phyloP scores from a whole-genome alignment of 306 rosid genomes.

The Biancaea sappan region DNA sequence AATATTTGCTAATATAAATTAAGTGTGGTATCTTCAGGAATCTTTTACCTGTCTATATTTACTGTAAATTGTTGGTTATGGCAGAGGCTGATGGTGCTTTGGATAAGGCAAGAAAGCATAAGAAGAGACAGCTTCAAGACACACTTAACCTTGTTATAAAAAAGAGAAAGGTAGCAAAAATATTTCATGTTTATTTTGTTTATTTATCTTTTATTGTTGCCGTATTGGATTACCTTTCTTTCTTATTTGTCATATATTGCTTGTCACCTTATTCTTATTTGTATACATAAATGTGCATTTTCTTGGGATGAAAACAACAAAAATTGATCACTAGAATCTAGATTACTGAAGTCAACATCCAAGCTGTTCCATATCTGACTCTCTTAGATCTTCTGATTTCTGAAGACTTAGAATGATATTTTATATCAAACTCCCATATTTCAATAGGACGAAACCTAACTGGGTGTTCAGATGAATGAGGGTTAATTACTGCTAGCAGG shows the following conservation, averaged over 20 bases:
- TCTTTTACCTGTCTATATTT: slow-evolving; percentile 28
- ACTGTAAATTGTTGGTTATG: slow-evolving; percentile 30
- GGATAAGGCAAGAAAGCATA: slow-evolving; percentile 98
- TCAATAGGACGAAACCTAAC: slow-evolving; percentile 7
- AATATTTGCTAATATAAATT: slow-evolving; percentile 17
- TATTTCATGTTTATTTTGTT: slow-evolving; percentile 6
- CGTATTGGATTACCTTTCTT: slow-evolving; percentile 9
- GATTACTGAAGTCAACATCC: slow-evolving; percentile 25
- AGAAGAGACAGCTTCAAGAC: slow-evolving; percentile 96
- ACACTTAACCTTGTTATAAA: slow-evolving; percentile 89
- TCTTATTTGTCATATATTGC: slow-evolving; percentile 1
- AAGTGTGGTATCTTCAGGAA: background rate
- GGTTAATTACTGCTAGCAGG: slow-evolving; percentile 9
- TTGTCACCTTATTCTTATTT: slow-evolving; percentile 13
- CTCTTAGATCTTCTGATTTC: background rate
- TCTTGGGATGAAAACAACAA: background rate
- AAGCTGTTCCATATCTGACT: slow-evolving; percentile 11
- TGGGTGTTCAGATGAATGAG: slow-evolving; percentile 17
- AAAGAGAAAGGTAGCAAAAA: slow-evolving; percentile 80
- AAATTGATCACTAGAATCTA: slow-evolving; percentile 7
- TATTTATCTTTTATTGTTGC: slow-evolving; percentile 13
- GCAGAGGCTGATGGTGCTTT: slow-evolving; percentile 99
- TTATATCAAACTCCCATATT: slow-evolving; percentile 5
- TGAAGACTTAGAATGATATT: slow-evolving; percentile 23
- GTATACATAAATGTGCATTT: slow-evolving; percentile 13